These are phyloP conservation scores for Coniochaeta hoffmannii DNA, from an alignment of 2,329 filamentous ascomycete species.

Conservation along the genomic window DNA sequence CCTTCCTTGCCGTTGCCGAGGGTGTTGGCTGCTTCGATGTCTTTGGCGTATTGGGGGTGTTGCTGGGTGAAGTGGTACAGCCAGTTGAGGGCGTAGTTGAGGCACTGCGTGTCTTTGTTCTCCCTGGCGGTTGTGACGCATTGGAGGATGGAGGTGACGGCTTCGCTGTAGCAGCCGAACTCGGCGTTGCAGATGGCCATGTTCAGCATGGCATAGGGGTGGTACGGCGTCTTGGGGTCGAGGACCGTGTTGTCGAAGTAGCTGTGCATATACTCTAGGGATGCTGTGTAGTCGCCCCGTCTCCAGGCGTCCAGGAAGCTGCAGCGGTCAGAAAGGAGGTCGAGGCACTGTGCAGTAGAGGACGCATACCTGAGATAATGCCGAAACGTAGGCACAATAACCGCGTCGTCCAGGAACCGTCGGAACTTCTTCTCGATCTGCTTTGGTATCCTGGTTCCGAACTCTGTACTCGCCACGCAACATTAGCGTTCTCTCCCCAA, in stretches of 20 bases:
- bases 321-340: constrained; percentile 8
- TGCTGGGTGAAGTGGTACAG: constrained; percentile 88
- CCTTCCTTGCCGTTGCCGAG: constrained; percentile 74
- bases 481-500: neutral
- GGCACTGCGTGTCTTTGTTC: constrained; percentile 82
- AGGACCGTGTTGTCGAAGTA: constrained; percentile 98
- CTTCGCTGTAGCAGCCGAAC: constrained; percentile 85
- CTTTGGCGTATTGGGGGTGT: constrained; percentile 66
- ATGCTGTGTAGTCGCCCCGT: constrained; percentile 80
- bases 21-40: constrained; percentile 64
- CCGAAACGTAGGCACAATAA: constrained; percentile 62
- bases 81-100: constrained; percentile 96
- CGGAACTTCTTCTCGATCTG: constrained; percentile 66
- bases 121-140: constrained; percentile 91
- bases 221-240: constrained; percentile 72
- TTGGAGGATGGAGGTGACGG: constrained; percentile 89
- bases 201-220: constrained; percentile 92
- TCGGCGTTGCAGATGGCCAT: constrained; percentile 90
- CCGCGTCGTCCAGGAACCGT: constrained; percentile 58
- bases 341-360: neutral
- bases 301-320: constrained; percentile 90
- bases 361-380: constrained; percentile 63
- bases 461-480: constrained; percentile 36
- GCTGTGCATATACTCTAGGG: constrained; percentile 84
- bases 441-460: constrained; percentile 70